Evolutionary conservation across 768 basidiomycete genomes (phyloP), one percentile per base, ranked within the genome.

Genomic region (Lactarius hengduanensis): DNA sequence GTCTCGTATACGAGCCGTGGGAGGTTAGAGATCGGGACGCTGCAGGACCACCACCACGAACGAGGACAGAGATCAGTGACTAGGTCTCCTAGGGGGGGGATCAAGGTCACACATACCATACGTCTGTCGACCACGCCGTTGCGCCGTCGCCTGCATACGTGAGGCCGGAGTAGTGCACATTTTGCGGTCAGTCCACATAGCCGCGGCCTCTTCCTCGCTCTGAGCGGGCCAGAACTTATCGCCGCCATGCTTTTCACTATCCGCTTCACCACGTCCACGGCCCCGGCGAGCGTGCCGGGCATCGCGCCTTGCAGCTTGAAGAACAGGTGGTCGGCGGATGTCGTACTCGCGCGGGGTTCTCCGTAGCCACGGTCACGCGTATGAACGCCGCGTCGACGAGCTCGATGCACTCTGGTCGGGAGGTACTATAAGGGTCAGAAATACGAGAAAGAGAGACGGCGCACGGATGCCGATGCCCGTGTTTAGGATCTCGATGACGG

Each of bases 301-400:
- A 86, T 83, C 10, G 87, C 82, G 13, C 91, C 90, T 71, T 93
- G 91, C 75, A 96, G 86, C 75, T 94, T 93, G 82, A 96, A 90
- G 78, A 93, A 92, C 13, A 96, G 80, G 26, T 83, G 85, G 73
- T 93, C 91, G 38, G 67, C 60, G 45, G n/a, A 73, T 71, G 63
- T 63, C 70, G 41, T 71, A 67, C 45, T 53, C 62, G 68, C 10
- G 38, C 55, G 8, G 71, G 87, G 67, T 77, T 80, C 70, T 84
- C 84, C 63, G 78, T 83, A 50, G 78, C 77, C 75, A 89, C 88
- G 47, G 82, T 81, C 9, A 88, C 83, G 38, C 78, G 75, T 83
- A 92, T 89, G 75, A 87, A 86, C 55, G 80, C 76, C 58, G 85
- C 80, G 36, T 36, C 36, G 36, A 36, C 36, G 36, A 11, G 36